Conservation (phyloP, 257 asterid genomes). For the Solanum corneliomulleri region DNA sequence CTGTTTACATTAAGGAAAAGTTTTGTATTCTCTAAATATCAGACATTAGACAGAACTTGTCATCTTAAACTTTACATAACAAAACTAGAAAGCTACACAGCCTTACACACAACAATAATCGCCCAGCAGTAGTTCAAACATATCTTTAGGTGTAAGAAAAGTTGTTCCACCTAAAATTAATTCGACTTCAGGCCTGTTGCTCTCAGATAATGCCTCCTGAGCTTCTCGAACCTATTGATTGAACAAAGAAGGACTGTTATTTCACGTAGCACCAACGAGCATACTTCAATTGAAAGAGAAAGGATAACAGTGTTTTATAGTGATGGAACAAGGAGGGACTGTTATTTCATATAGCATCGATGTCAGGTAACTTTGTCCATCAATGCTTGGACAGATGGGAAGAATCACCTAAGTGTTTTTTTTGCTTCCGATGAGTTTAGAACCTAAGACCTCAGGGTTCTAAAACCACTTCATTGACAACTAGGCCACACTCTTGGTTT, state of each 20-base stretch:
- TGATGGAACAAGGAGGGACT: background rate
- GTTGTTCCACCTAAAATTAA: conserved; percentile 86
- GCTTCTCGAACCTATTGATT: conserved; percentile 62
- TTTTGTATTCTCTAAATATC: background rate
- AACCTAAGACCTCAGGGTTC: background rate
- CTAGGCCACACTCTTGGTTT: background rate
- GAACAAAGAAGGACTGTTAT: background rate
- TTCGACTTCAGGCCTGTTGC: conserved; percentile 75
- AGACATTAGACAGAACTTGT: background rate
- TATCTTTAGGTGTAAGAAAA: conserved; percentile 71
- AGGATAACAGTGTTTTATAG: background rate
- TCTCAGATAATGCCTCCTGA: conserved; percentile 68
- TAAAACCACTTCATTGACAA: background rate
- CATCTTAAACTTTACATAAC: background rate
- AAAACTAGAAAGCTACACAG: background rate
- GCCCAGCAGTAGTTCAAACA: conserved; percentile 83
- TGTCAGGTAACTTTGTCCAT: background rate
- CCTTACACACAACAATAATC: conserved; percentile 43
- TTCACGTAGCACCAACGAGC: background rate
- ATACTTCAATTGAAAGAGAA: background rate
- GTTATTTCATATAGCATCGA: background rate
- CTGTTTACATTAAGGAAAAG: background rate
- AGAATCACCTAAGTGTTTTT: background rate
- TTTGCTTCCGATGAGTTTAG: background rate
- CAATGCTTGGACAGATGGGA: background rate